These are phyloP conservation scores for Nemania sp. DNA, from an alignment of 2,329 filamentous ascomycete species.

Conservation along the genomic window DNA sequence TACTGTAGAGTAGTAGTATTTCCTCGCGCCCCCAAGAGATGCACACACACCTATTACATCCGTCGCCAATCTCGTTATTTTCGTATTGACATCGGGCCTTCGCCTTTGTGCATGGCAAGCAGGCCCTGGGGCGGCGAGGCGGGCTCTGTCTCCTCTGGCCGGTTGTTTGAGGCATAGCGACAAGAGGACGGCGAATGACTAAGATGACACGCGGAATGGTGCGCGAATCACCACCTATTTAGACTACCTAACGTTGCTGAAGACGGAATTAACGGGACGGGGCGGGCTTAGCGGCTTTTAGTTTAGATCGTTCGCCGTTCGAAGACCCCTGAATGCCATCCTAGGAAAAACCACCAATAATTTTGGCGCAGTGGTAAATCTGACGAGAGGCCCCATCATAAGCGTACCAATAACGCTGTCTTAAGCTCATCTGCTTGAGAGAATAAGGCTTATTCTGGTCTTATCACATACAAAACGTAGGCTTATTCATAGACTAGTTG, in stretches of 20 bases:
- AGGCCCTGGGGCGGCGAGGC: constrained; percentile 47
- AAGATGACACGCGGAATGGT: too few species aligned
- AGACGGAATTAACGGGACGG: not conserved
- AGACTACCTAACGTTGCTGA: not conserved
- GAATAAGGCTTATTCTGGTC: too few species aligned
- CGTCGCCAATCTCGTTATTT: constrained; percentile 40
- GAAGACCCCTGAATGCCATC: not conserved
- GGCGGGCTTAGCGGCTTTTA: constrained; percentile 27
- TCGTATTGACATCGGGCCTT: constrained; percentile 50
- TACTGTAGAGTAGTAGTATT: not conserved
- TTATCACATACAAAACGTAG: too few species aligned
- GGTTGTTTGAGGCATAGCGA: not conserved
- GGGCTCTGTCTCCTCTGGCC: constrained; percentile 30
- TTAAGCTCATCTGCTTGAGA: too few species aligned
- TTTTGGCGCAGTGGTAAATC: too few species aligned
- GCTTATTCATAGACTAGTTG: too few species aligned
- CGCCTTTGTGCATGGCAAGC: constrained; percentile 48
- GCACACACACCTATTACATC: constrained; percentile 49
- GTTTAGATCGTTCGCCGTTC: not conserved
- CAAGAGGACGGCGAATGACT: not conserved
- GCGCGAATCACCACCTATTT: not conserved
- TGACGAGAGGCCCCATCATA: too few species aligned
- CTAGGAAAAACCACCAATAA: too few species aligned
- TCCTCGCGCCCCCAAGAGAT: not conserved
- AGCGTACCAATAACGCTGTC: too few species aligned